These are phyloP conservation scores for Kodamaea ohmeri DNA, from an alignment of 1,139 yeast genomes.

Conservation along the genomic window DNA sequence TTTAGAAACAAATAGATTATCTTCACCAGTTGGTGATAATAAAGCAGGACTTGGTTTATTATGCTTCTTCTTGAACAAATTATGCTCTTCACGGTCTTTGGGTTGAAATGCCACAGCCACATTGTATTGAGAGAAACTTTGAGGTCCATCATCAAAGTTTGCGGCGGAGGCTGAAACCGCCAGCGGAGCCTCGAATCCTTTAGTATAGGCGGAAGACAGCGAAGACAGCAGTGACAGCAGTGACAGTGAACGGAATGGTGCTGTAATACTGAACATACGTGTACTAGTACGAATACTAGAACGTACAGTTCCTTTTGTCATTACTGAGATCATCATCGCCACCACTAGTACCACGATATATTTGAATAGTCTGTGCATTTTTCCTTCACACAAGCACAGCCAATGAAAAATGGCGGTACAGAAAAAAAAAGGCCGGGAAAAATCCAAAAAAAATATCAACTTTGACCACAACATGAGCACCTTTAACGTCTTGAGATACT, in stretches of 20 bases:
- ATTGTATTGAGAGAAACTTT: slow-evolving; percentile 40
- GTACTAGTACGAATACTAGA: slow-evolving; percentile 10
- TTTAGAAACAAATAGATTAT: slow-evolving; percentile 64
- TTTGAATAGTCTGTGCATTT: slow-evolving; percentile 11
- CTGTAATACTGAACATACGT: slow-evolving; percentile 9
- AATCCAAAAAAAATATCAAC: background rate
- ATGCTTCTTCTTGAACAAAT: slow-evolving; percentile 38
- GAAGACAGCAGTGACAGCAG: slow-evolving; percentile 4
- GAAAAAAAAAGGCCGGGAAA: slow-evolving; percentile 6
- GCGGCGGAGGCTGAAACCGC: slow-evolving; percentile 16
- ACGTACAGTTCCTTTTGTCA: slow-evolving; percentile 21
- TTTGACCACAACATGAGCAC: slow-evolving; percentile 25
- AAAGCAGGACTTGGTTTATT: slow-evolving; percentile 34
- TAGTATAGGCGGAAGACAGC: slow-evolving; percentile 3
- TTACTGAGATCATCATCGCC: slow-evolving; percentile 30
- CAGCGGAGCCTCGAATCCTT: slow-evolving; percentile 9
- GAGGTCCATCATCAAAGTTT: slow-evolving; percentile 23
- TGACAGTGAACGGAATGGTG: slow-evolving; percentile 19
- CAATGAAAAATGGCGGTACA: slow-evolving; percentile 10
- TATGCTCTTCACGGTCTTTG: slow-evolving; percentile 56
- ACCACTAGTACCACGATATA: slow-evolving; percentile 24
- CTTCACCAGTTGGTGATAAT: slow-evolving; percentile 79
- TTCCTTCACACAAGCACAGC: slow-evolving; percentile 6
- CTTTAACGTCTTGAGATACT: slow-evolving; percentile 83
- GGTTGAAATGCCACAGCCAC: slow-evolving; percentile 73